Evolutionary conservation across 2,329 filamentous ascomycete genomes (phyloP).

Genomic region (Anthostomella pinea): DNA sequence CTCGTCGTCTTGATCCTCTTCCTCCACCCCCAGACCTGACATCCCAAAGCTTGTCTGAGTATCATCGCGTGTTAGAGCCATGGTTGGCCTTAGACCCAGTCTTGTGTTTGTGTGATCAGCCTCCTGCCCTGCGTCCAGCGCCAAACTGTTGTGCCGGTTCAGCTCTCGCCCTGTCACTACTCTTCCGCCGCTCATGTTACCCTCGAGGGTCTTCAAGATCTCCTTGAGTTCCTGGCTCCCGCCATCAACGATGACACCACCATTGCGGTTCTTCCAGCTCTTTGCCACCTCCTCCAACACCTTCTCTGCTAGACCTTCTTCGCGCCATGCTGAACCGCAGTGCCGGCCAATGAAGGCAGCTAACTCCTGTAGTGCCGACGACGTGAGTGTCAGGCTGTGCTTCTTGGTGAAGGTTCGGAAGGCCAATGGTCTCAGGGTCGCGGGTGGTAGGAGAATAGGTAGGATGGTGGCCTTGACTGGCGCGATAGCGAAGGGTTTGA

Average conservation of each 20-base stretch:
- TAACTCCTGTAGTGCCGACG: slow-evolving; percentile 78
- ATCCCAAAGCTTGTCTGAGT: slow-evolving; percentile 65
- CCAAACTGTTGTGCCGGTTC: slow-evolving; percentile 62
- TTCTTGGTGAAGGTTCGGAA: slow-evolving; percentile 98
- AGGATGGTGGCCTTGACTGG: slow-evolving; percentile 63
- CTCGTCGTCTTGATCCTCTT: slow-evolving; percentile 59
- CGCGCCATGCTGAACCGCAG: slow-evolving; percentile 94
- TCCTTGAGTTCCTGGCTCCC: slow-evolving; percentile 70
- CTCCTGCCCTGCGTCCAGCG: slow-evolving; percentile 54
- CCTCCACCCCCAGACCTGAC: slow-evolving; percentile 50
- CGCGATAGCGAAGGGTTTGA: slow-evolving; percentile 59
- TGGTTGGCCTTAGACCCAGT: slow-evolving; percentile 50
- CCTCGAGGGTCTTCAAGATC: slow-evolving; percentile 80
- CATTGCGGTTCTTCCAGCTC: slow-evolving; percentile 86
- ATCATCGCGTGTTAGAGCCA: slow-evolving; percentile 52
- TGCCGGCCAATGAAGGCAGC: slow-evolving; percentile 89
- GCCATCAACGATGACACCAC: slow-evolving; percentile 88
- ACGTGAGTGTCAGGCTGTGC: slow-evolving; percentile 88
- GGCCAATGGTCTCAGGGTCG: slow-evolving; percentile 82
- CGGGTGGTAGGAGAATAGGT: slow-evolving; percentile 83
- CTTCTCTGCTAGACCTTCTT: slow-evolving; percentile 88
- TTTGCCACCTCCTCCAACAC: slow-evolving; percentile 89
- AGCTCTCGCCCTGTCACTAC: slow-evolving; percentile 56
- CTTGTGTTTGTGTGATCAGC: slow-evolving; percentile 53
- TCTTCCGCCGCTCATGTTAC: slow-evolving; percentile 83